Conservation (phyloP, 2,329 filamentous ascomycete species). For the Acephala macrosclerotiorum region DNA sequence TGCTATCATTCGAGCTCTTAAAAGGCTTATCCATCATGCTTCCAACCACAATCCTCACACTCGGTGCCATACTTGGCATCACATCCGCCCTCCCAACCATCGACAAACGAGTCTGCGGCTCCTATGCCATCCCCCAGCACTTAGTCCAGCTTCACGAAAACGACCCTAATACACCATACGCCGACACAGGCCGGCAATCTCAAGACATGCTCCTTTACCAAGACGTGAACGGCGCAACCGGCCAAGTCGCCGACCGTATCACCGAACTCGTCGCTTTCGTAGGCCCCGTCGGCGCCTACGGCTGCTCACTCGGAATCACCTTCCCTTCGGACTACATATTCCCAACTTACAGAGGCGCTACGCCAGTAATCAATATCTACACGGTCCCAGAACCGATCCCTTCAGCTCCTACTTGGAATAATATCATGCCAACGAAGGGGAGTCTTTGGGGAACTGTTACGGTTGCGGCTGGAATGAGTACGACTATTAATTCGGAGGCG, state of each 20-base stretch:
- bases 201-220: constrained; percentile 5
- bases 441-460: constrained; percentile 22
- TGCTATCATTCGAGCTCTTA: not conserved
- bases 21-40: constrained; percentile 7
- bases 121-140: not conserved
- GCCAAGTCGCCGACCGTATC: not conserved
- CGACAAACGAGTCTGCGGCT: not conserved
- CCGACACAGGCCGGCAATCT: not conserved
- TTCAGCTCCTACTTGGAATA: constrained; percentile 18
- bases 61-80: not conserved
- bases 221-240: not conserved
- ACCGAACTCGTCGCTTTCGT: not conserved
- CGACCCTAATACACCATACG: not conserved
- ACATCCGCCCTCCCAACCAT: constrained; percentile 6
- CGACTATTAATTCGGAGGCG: constrained; percentile 14
- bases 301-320: not conserved
- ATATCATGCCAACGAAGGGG: constrained; percentile 7
- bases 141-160: constrained; percentile 1
- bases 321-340: constrained; percentile 3
- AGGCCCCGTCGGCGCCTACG: not conserved
- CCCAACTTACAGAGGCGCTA: not conserved
- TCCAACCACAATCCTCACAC: constrained; percentile 6
- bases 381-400: constrained; percentile 14
- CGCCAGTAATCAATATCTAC: constrained; percentile 22
- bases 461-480: constrained; percentile 10